Percentiles rank a stretch among this genome's conserved stretches.
phyloP scores from a whole-genome alignment of 495 filamentous ascomycete species.

The Lepidopterella palustris region DNA sequence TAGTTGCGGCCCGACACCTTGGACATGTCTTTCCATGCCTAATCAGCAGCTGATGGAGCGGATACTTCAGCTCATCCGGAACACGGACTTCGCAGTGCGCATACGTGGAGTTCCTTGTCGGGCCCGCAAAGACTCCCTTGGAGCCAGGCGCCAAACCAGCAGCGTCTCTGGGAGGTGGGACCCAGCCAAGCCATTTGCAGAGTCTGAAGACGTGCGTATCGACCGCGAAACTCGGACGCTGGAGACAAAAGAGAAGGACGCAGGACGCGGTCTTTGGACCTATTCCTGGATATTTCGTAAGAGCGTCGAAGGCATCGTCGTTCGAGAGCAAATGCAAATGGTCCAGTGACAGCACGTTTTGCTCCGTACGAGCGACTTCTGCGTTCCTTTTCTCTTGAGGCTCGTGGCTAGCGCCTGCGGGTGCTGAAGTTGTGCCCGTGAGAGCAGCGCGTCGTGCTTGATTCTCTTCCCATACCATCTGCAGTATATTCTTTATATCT shows the following conservation, averaged over 20 bases:
- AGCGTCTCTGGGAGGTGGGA: constrained; percentile 46
- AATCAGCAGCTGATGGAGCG: constrained; percentile 81
- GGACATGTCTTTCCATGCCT: constrained; percentile 76
- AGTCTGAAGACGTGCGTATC: constrained; percentile 54
- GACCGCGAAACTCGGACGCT: constrained; percentile 42
- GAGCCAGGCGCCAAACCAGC: constrained; percentile 8
- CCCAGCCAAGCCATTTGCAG: constrained; percentile 80
- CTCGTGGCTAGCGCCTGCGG: constrained; percentile 36
- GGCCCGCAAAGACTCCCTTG: constrained; percentile 35
- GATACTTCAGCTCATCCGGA: constrained; percentile 82
- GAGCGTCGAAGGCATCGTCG: constrained; percentile 63
- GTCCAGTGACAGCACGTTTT: constrained; percentile 64
- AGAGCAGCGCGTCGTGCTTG: constrained; percentile 40
- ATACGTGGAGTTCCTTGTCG: constrained; percentile 64
- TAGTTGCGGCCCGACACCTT: constrained; percentile 58
- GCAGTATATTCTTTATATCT: constrained; percentile 73
- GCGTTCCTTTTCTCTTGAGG: constrained; percentile 42
- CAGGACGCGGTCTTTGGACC: constrained; percentile 90
- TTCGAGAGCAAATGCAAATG: constrained; percentile 62
- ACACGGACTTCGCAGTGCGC: constrained; percentile 74
- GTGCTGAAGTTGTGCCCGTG: constrained; percentile 23
- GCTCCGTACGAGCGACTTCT: constrained; percentile 48
- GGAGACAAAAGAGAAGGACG: constrained; percentile 48
- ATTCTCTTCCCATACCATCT: constrained; percentile 70
- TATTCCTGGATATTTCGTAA: constrained; percentile 75